Base-by-base conservation (phyloP, 163 green algal species). In the Scenedesmus sp. region DNA sequence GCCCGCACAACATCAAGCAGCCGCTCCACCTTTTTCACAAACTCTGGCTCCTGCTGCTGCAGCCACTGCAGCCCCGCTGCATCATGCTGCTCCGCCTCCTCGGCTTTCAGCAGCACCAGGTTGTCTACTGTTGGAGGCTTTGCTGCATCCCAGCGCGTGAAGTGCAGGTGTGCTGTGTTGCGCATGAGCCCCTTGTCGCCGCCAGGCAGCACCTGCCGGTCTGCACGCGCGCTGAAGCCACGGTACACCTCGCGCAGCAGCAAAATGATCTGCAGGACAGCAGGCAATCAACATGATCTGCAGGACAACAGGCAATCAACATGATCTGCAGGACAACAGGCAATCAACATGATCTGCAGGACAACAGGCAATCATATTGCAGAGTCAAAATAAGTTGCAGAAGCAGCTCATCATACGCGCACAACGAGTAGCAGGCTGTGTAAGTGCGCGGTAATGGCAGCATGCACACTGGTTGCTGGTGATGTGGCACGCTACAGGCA, bases 241-340 rank as follows among this genome's bases (percentile, higher is more conserved):
- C 96, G 94, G 97, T 98, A 99, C 76, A 99, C 89, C 91, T 99
- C 97, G 3, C 96, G 92, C 82, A 98, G 92, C 70, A 99, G 77
- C 86, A 93, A 94, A 0, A 94, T 87, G 85, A 93, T 90, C 90
- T 93, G 90, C 73, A 82, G 16, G 23, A 84, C 0, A 13, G 34
- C 10, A 84, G 46, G 26, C 34, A 84, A n/a, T 26, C 34, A 10
- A 6, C 23, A 7, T 10, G 2, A 55, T 2, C 23, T 12, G 18
- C 70, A 81, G 20, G 70, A 7, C 2, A 8, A 73, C 62, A 73
- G 62, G 10, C 4, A 2, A 23, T 8, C 62, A 73, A 23, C n/a
- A n/a, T n/a, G n/a, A n/a, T n/a, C n/a, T n/a, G n/a, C n/a, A n/a
- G n/a, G n/a, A n/a, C n/a, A n/a, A n/a, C n/a, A n/a, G n/a, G n/a